These are phyloP conservation scores for Geotrichum histeridarum DNA, from an alignment of 1,139 yeast species.

Conservation along the genomic window DNA sequence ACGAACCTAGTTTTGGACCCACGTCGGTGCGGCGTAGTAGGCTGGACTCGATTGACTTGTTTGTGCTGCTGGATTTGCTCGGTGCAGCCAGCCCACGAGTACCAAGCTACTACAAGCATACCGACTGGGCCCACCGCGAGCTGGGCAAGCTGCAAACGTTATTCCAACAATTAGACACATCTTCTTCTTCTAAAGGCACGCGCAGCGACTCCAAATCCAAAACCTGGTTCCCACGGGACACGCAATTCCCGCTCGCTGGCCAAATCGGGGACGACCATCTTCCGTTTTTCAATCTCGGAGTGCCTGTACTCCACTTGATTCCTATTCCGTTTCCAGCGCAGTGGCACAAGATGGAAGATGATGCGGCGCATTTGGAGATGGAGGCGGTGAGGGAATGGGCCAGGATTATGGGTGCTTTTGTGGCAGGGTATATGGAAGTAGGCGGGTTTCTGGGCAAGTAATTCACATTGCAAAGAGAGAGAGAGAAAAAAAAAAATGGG, in stretches of 20 bases:
- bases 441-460: slow-evolving; percentile 21
- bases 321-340: slow-evolving; percentile 47
- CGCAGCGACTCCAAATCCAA: background rate
- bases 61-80: slow-evolving; percentile 48
- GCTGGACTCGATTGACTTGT: slow-evolving; percentile 39
- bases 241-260: slow-evolving; percentile 37
- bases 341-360: slow-evolving; percentile 49
- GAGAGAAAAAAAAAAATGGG: background rate
- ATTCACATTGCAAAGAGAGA: background rate
- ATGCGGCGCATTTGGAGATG: slow-evolving; percentile 37
- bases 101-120: slow-evolving; percentile 44
- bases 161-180: slow-evolving; percentile 3
- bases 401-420: slow-evolving; percentile 33
- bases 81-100: slow-evolving; percentile 42
- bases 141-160: slow-evolving; percentile 33
- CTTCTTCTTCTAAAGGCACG: background rate
- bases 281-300: slow-evolving; percentile 47
- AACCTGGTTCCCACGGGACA: slow-evolving; percentile 19
- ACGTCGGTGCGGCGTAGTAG: slow-evolving; percentile 22
- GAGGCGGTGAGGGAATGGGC: slow-evolving; percentile 39
- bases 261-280: slow-evolving; percentile 46
- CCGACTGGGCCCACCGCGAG: slow-evolving; percentile 41
- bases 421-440: slow-evolving; percentile 36
- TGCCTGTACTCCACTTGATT: slow-evolving; percentile 48
- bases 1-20: slow-evolving; percentile 20